Evolutionary conservation across 73 alveolate genomes (phyloP), one percentile per base, ranked within the genome.

Genomic region (Blepharisma japonicum): DNA sequence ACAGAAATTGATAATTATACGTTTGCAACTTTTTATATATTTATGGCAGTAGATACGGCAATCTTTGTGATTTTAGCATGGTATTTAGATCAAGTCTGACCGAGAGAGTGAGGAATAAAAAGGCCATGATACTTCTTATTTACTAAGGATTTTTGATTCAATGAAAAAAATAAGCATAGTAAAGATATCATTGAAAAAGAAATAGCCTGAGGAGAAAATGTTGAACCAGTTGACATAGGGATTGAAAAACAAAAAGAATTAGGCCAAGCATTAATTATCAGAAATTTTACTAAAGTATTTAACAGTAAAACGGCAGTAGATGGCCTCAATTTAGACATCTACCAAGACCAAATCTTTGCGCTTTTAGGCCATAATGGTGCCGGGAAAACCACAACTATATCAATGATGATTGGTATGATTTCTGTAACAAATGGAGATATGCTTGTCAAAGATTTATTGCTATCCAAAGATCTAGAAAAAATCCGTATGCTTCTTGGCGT

Each of bases 341-440:
- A 92, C 83, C 76, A 85, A 70, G 96, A 98, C 23, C 88, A 96
- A 71, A 96, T 96, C 0, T 96, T 90, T 81, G 99, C 98, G 7
- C 85, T 96, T 23, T 80, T 96, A 8, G 98, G 99, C 6, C 99
- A 96, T 53, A 96, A 96, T 81, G 99, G 99, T 6, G 98, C 99
- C 46, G 99, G 99, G 38, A 96, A 96, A 70, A 92, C 99, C 0
- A 83, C 99, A 5, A 91, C 98, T 6, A 91, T 95, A 25, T 86
- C 95, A 6, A 89, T 93, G 96, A 78, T 93, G 6, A 90, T 97
- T 20, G 98, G 98, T 0, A 68, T 93, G 56, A 61, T 87, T 49
- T 83, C 81, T 71, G 72, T 92, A 11, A 79, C 92, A 11, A 32
- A 68, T 68, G 98, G 98, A 6, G 45, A 46, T 8, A 94, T 92